These are phyloP conservation scores for Metarhizium guizhouense DNA, from an alignment of 2,329 filamentous ascomycete genomes.

Conservation along the genomic window DNA sequence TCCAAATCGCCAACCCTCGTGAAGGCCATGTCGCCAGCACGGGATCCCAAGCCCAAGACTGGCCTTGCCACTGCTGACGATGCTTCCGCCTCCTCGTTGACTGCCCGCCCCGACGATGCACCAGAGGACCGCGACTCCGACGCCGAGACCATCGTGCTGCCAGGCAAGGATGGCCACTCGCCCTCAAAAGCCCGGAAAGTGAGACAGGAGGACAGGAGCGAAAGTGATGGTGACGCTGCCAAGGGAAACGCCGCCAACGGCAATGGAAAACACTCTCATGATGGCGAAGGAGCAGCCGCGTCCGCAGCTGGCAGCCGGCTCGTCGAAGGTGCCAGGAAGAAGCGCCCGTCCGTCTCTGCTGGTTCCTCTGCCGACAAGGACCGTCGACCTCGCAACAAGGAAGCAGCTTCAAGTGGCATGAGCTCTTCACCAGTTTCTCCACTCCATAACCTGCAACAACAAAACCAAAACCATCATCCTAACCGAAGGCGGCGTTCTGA, in stretches of 20 bases:
- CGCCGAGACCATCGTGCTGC: constrained; percentile 62
- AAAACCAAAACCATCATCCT: constrained; percentile 20
- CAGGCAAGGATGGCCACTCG: constrained; percentile 55
- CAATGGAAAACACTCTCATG: constrained; percentile 23
- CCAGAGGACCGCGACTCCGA: constrained; percentile 55
- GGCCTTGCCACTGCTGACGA: neutral
- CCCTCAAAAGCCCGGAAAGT: constrained; percentile 55
- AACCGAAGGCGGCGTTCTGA: constrained; percentile 23
- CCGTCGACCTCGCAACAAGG: constrained; percentile 33
- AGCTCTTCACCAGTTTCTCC: constrained; percentile 52
- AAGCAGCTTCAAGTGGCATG: constrained; percentile 42
- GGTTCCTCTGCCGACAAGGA: constrained; percentile 27
- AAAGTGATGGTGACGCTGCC: constrained; percentile 38
- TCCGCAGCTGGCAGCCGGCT: constrained; percentile 25
- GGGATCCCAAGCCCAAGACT: constrained; percentile 6
- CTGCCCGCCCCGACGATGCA: constrained; percentile 24
- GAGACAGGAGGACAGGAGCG: constrained; percentile 56
- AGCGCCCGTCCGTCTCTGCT: constrained; percentile 29
- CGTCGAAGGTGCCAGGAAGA: constrained; percentile 36
- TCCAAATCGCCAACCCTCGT: constrained; percentile 6
- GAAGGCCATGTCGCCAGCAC: constrained; percentile 9
- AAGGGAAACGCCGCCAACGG: constrained; percentile 19
- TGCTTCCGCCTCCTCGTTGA: constrained; percentile 1
- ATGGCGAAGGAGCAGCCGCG: constrained; percentile 23
- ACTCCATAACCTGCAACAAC: constrained; percentile 19